A percentile compares a stretch with the other conserved stretches of the same genome.
phyloP scores from a whole-genome alignment of 2,329 filamentous ascomycete species.

The Sporothrix sp. region DNA sequence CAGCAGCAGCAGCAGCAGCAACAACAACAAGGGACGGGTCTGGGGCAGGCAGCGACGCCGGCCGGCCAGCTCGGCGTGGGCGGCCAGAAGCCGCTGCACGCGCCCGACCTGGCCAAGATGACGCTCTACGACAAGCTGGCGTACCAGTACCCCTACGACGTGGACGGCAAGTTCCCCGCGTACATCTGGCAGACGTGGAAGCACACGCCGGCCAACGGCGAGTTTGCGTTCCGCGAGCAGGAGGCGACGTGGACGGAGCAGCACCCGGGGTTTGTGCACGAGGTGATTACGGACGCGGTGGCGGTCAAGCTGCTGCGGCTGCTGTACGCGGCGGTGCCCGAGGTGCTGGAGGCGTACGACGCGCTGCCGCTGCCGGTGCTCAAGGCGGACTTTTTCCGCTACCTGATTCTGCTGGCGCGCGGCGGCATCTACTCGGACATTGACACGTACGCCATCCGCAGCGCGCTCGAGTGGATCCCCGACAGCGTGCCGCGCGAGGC shows the following conservation, averaged over 20 bases:
- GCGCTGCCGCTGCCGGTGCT: constrained; percentile 64
- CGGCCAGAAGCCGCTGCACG: constrained; percentile 51
- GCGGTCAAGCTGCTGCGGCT: constrained; percentile 73
- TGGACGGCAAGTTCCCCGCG: constrained; percentile 80
- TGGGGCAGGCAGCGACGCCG: too few relatives aligned
- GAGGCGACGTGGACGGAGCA: constrained; percentile 83
- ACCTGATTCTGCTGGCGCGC: constrained; percentile 54
- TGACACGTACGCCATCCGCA: constrained; percentile 76
- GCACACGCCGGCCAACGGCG: constrained; percentile 62
- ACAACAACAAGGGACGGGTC: too few relatives aligned
- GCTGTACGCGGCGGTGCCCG: constrained; percentile 74
- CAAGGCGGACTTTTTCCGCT: constrained; percentile 72
- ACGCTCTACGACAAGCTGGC: constrained; percentile 71
- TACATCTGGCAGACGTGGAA: constrained; percentile 99
- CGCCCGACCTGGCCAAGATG: constrained; percentile 60
- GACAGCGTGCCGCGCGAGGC: constrained; percentile 62
- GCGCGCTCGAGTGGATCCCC: constrained; percentile 82
- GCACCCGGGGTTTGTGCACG: constrained; percentile 88
- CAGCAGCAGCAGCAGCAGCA: too few relatives aligned
- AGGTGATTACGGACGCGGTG: constrained; percentile 89
- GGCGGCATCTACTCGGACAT: constrained; percentile 77
- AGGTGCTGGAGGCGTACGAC: constrained; percentile 67
- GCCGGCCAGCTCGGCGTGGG: constrained; percentile 12
- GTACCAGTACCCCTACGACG: constrained; percentile 90
- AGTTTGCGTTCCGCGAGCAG: constrained; percentile 72